Percentiles rank a stretch among this genome's conserved stretches.
Evolutionary conservation across 257 asterid species (phyloP).

Genomic region (Primulina eburnea): DNA sequence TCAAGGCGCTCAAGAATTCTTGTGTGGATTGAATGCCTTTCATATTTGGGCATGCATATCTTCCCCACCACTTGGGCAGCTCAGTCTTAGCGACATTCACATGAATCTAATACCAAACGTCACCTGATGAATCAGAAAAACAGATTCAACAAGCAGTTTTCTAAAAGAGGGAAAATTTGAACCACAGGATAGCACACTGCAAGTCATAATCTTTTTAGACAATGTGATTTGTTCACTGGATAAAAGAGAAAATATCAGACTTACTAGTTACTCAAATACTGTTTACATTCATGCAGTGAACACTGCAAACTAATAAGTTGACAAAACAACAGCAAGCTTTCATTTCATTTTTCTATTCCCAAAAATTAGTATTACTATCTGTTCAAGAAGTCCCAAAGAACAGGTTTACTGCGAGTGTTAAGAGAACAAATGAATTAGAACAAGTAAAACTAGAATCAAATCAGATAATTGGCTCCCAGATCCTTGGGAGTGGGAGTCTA

Average conservation of each 20-base stretch:
- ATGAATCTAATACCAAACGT: conserved; percentile 38
- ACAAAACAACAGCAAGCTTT: background rate
- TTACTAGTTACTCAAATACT: background rate
- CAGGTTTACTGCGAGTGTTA: background rate
- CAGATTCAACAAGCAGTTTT: background rate
- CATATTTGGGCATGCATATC: conserved; percentile 81
- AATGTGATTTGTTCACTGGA: background rate
- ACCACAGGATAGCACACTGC: background rate
- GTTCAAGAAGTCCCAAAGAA: background rate
- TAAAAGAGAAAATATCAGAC: background rate
- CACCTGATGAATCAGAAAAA: conserved; percentile 1
- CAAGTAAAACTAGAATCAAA: too few species aligned
- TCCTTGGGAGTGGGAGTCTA: too few species aligned
- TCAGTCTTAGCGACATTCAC: conserved; percentile 59
- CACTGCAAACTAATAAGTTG: background rate
- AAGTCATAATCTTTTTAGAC: background rate
- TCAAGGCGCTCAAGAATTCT: conserved; percentile 67
- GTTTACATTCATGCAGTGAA: background rate
- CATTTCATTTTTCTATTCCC: background rate
- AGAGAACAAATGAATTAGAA: too few species aligned
- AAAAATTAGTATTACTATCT: background rate
- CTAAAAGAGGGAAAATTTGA: background rate
- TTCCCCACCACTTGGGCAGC: conserved; percentile 89
- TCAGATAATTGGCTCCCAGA: too few species aligned
- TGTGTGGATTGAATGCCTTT: conserved; percentile 76